Evolutionary conservation across 2,329 filamentous ascomycete species (phyloP).

Genomic region (Aspergillus brunneoviolaceus): DNA sequence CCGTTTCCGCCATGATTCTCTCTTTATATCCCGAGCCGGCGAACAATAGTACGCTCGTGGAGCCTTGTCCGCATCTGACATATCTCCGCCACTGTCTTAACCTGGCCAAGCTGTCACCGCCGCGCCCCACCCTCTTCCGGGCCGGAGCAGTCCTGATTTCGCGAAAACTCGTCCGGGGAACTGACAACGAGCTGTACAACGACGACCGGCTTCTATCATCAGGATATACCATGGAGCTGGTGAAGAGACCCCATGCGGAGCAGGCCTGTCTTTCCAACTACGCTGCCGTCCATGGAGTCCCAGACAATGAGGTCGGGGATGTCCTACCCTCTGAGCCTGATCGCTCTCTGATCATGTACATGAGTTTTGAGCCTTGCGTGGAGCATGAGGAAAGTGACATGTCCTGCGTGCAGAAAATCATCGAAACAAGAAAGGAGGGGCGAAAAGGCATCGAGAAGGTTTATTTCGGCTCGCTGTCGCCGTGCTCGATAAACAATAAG

Average conservation of each 20-base stretch:
- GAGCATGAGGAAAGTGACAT: slow-evolving; percentile 47
- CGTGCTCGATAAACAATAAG: slow-evolving; percentile 82
- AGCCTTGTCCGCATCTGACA: slow-evolving; percentile 32
- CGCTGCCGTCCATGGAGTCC: slow-evolving; percentile 34
- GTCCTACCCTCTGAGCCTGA: slow-evolving; percentile 43
- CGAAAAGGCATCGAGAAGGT: slow-evolving; percentile 70
- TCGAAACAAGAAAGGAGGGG: slow-evolving; percentile 50
- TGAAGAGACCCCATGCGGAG: slow-evolving; percentile 94
- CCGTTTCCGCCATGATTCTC: neutral
- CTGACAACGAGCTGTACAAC: slow-evolving; percentile 21
- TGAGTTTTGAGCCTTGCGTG: slow-evolving; percentile 70
- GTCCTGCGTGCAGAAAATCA: slow-evolving; percentile 71
- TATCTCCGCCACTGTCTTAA: slow-evolving; percentile 72
- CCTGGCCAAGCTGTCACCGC: slow-evolving; percentile 74
- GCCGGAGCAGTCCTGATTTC: slow-evolving; percentile 81
- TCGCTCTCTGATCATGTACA: slow-evolving; percentile 69
- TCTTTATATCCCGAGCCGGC: neutral
- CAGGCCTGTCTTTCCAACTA: slow-evolving; percentile 83
- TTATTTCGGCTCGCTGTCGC: slow-evolving; percentile 85
- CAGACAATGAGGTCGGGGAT: slow-evolving; percentile 34
- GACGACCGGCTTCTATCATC: slow-evolving; percentile 65
- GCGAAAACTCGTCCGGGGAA: slow-evolving; percentile 23
- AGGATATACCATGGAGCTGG: slow-evolving; percentile 86
- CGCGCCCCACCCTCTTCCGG: slow-evolving; percentile 86
- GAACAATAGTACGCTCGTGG: neutral